Percentiles rank a stretch among this genome's conserved stretches.
phyloP scores from a whole-genome alignment of 805 yeast genomes.

The Ogataea ganodermae region DNA sequence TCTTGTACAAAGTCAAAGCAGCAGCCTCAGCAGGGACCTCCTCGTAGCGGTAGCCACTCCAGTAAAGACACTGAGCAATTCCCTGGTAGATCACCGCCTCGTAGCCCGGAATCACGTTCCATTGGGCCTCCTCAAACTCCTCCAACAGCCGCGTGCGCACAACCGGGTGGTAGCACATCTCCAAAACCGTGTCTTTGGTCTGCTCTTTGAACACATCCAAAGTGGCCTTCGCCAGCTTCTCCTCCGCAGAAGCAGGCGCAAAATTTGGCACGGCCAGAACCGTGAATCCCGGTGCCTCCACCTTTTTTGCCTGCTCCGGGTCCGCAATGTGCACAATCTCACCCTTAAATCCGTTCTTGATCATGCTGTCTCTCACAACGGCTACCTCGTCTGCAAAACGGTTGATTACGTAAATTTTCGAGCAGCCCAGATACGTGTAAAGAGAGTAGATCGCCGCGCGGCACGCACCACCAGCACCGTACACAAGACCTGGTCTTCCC shows the following conservation, averaged over 20 bases:
- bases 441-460: slow-evolving; percentile 14
- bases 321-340: slow-evolving; percentile 11
- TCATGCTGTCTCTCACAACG: slow-evolving; percentile 9
- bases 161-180: slow-evolving; percentile 17
- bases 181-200: slow-evolving; percentile 10
- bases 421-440: slow-evolving; percentile 10
- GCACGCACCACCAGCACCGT: slow-evolving; percentile 17
- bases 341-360: slow-evolving; percentile 10
- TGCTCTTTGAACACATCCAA: slow-evolving; percentile 8
- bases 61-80: slow-evolving; percentile 14
- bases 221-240: slow-evolving; percentile 12
- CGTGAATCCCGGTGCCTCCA: slow-evolving; percentile 6
- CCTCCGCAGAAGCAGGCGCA: slow-evolving; percentile 8
- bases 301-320: slow-evolving; percentile 10
- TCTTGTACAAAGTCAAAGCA: slow-evolving; percentile 5
- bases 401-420: slow-evolving; percentile 11
- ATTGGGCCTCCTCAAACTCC: slow-evolving; percentile 9
- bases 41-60: slow-evolving; percentile 11
- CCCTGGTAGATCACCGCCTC: slow-evolving; percentile 18
- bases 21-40: slow-evolving; percentile 8
- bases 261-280: slow-evolving; percentile 15
- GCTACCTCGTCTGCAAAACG: slow-evolving; percentile 9
- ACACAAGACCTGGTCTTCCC: slow-evolving; percentile 13
- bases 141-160: slow-evolving; percentile 11
- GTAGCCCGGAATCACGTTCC: slow-evolving; percentile 19